Percentiles rank a stretch among this genome's conserved stretches.
phyloP scores from a whole-genome alignment of 2,329 filamentous ascomycete genomes.

The Hymenoscyphus fructigenus region DNA sequence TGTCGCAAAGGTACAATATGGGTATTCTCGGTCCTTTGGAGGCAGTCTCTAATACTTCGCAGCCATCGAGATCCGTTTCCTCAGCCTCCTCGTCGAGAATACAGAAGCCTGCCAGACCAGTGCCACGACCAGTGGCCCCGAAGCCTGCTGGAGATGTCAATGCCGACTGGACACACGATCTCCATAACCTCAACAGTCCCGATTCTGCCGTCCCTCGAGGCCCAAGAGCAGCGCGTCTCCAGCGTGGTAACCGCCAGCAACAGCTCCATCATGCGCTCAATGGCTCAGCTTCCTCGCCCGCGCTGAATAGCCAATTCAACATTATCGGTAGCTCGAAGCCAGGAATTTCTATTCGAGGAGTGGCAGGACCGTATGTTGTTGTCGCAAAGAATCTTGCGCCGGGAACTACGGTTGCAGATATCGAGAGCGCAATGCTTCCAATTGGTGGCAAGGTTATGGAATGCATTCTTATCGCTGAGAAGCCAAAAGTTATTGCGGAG shows the following conservation, averaged over 20 bases:
- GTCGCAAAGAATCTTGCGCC: slow-evolving; percentile 80
- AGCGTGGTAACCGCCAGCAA: slow-evolving; percentile 30
- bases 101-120: slow-evolving; percentile 16
- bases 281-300: slow-evolving; percentile 34
- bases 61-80: slow-evolving; percentile 2
- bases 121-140: slow-evolving; percentile 12
- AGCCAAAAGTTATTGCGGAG: slow-evolving; percentile 74
- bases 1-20: slow-evolving; percentile 62
- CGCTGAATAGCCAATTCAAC: slow-evolving; percentile 36
- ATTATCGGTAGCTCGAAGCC: slow-evolving; percentile 38
- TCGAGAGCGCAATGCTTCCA: slow-evolving; percentile 77
- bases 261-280: slow-evolving; percentile 30
- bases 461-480: slow-evolving; percentile 66
- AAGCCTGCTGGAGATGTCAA: slow-evolving; percentile 56
- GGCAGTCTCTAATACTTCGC: background rate
- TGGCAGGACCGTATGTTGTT: slow-evolving; percentile 69
- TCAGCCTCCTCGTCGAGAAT: background rate
- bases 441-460: slow-evolving; percentile 67
- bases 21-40: background rate
- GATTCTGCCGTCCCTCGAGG: slow-evolving; percentile 39
- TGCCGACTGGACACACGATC: slow-evolving; percentile 70
- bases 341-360: slow-evolving; percentile 71
- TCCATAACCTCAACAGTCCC: slow-evolving; percentile 53
- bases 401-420: slow-evolving; percentile 78
- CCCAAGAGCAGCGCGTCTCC: slow-evolving; percentile 26